Evolutionary conservation across 495 filamentous ascomycete genomes (phyloP).

Genomic region (Penicillium salamii): DNA sequence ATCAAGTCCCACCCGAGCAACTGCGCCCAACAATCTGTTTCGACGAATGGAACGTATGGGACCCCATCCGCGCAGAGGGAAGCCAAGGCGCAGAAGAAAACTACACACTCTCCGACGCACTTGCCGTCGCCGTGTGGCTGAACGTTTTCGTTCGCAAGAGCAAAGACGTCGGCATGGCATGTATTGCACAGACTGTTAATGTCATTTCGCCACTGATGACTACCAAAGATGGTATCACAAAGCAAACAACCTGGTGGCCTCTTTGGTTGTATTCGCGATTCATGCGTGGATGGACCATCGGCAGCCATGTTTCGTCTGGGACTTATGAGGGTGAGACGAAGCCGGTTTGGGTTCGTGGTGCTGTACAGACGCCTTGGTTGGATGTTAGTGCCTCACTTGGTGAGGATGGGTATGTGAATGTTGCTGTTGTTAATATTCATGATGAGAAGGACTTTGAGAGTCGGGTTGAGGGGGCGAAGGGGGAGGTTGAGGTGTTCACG

Average conservation of each 20-base stretch:
- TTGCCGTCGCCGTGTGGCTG: slow-evolving; percentile 70
- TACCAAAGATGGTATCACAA: slow-evolving; percentile 55
- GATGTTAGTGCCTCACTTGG: slow-evolving; percentile 65
- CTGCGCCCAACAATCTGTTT: slow-evolving; percentile 70
- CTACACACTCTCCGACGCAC: slow-evolving; percentile 74
- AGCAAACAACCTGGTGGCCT: slow-evolving; percentile 79
- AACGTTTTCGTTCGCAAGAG: slow-evolving; percentile 80
- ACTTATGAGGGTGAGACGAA: slow-evolving; percentile 63
- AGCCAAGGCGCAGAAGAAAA: slow-evolving; percentile 64
- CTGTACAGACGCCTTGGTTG: slow-evolving; percentile 65
- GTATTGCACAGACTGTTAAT: slow-evolving; percentile 76
- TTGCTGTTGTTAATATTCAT: slow-evolving; percentile 69
- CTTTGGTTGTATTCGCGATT: slow-evolving; percentile 67
- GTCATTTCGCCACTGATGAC: slow-evolving; percentile 79
- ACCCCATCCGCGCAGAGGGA: slow-evolving; percentile 67
- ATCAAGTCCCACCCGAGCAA: slow-evolving; percentile 52
- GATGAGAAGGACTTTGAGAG: slow-evolving; percentile 56
- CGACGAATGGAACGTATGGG: slow-evolving; percentile 88
- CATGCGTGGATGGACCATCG: slow-evolving; percentile 70
- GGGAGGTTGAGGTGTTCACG: slow-evolving; percentile 52
- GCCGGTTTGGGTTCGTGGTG: slow-evolving; percentile 61
- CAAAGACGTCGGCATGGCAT: slow-evolving; percentile 71
- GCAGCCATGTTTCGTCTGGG: slow-evolving; percentile 54
- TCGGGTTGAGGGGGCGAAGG: slow-evolving; percentile 51
- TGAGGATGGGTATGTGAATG: slow-evolving; percentile 58